Conservation (phyloP, 305 asterid genomes). For the Fraxinus latifolia region DNA sequence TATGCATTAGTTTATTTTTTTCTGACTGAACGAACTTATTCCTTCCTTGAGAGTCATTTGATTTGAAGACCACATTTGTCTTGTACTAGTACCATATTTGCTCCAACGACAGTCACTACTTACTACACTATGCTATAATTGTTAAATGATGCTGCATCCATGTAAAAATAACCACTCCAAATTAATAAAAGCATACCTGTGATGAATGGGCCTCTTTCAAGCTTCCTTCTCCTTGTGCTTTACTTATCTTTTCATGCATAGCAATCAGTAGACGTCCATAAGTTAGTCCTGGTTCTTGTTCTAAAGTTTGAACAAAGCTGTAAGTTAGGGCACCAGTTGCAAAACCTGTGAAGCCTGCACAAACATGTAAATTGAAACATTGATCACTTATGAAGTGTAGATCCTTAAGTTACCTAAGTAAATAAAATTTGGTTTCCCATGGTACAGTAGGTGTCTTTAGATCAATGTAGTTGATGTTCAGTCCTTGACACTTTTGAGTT, state of each 20-base stretch:
- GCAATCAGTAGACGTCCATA: constrained; percentile 51
- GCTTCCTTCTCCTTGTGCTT: constrained; percentile 41
- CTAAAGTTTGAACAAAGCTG: constrained; percentile 54
- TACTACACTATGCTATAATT: neutral
- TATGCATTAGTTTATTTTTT: neutral
- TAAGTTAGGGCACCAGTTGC: constrained; percentile 65
- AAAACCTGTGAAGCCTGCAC: constrained; percentile 63
- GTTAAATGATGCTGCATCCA: neutral
- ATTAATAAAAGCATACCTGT: constrained; percentile 38
- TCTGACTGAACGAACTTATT: neutral
- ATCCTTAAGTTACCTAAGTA: neutral
- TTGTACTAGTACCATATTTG: neutral
- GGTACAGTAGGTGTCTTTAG: neutral
- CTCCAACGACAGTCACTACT: neutral
- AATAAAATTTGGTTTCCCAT: neutral
- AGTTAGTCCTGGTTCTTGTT: constrained; percentile 46
- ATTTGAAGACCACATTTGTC: neutral
- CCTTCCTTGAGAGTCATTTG: neutral
- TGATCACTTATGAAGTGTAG: neutral
- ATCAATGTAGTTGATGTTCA: neutral
- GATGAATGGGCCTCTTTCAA: constrained; percentile 25
- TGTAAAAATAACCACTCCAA: neutral
- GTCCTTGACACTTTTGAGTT: neutral
- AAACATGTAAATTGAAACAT: constrained; percentile 10
- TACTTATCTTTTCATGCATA: constrained; percentile 45